Evolutionary conservation across 768 basidiomycete species (phyloP), one percentile per base, ranked within the genome.

Genomic region (Leccinellum rugosiceps): DNA sequence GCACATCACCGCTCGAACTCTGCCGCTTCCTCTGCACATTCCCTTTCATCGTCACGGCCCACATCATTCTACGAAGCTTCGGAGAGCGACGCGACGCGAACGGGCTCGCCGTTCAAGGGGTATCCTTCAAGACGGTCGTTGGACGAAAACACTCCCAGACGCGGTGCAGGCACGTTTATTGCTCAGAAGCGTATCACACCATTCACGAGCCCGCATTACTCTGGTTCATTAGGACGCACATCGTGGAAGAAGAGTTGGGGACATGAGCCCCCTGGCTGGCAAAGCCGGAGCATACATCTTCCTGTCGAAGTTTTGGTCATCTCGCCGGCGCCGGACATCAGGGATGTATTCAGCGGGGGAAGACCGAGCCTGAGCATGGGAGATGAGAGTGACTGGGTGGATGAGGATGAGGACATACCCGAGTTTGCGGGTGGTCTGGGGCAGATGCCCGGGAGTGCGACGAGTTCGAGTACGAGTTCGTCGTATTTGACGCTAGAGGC

Each of bases 181-280:
- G 91, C 89, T 6, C 91, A 94, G 71, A 93, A 94, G 66, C 84
- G 88, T 25, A 76, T 82, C 60, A 89, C 86, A 2, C 86, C 90
- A 1, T 90, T 91, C 68, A 74, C 76, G 63, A 86, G 81, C 61
- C 85, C 85, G 5, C 76, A 78, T 58, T 64, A 70, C 17, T 76
- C 75, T 53, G 74, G 75, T 31, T 76, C 78, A 4, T 67, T 84
- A 50, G 83, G 87, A 31, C 82, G 85, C 30, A 85, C 87, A 21
- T 88, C 88, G 68, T 94, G 92, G 92, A 92, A 90, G 78, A 92
- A 91, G 71, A 83, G 87, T 7, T 94, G 92, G 92, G 92, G 92
- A 1, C 74, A 86, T 28, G 90, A 93, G 64, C 92, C 91, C 6
- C 90, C 91, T 21, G 91, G 90, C 17, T 92, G 90, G 90, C 86